Conservation (phyloP, 1,284 basidiomycete species). For the Tylopilus sp. region DNA sequence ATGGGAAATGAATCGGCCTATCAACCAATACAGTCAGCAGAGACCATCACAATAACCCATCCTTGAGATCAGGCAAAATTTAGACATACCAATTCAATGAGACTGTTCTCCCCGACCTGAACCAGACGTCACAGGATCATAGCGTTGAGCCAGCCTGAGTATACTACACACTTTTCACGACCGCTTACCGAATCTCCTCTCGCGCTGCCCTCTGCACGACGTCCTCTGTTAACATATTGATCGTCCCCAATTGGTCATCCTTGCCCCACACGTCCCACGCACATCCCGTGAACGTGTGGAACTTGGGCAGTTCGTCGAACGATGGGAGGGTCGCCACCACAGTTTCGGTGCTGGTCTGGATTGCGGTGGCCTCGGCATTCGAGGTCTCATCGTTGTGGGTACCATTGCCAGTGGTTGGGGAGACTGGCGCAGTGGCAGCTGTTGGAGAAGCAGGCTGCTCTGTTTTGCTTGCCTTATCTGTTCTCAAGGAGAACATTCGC, state of each 20-base stretch:
- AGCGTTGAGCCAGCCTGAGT: too few relatives aligned
- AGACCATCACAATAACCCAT: neutral
- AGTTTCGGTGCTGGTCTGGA: slow-evolving; percentile 7
- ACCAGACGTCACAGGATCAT: neutral
- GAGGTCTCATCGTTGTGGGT: neutral
- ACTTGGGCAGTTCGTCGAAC: slow-evolving; percentile 72
- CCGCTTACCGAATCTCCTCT: slow-evolving; percentile 70
- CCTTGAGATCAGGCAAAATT: neutral
- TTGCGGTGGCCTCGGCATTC: neutral
- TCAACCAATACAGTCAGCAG: slow-evolving; percentile 5
- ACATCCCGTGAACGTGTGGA: slow-evolving; percentile 68
- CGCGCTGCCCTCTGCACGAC: slow-evolving; percentile 69
- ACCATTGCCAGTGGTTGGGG: neutral
- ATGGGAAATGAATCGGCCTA: slow-evolving; percentile 77
- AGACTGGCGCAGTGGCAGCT: neutral
- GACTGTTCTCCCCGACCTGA: slow-evolving; percentile 62
- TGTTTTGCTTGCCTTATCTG: slow-evolving; percentile 16
- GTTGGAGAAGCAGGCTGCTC: slow-evolving; percentile 8
- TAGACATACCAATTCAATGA: slow-evolving; percentile 70
- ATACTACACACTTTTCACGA: too few relatives aligned
- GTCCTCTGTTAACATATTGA: slow-evolving; percentile 75
- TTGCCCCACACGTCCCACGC: slow-evolving; percentile 82
- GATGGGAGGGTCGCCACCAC: slow-evolving; percentile 58
- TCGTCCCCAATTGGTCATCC: slow-evolving; percentile 76
- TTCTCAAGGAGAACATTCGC: slow-evolving; percentile 27